Percentiles rank a stretch among this genome's conserved stretches.
Conservation (phyloP, 495 filamentous ascomycete species). For the Zalerion maritima region DNA sequence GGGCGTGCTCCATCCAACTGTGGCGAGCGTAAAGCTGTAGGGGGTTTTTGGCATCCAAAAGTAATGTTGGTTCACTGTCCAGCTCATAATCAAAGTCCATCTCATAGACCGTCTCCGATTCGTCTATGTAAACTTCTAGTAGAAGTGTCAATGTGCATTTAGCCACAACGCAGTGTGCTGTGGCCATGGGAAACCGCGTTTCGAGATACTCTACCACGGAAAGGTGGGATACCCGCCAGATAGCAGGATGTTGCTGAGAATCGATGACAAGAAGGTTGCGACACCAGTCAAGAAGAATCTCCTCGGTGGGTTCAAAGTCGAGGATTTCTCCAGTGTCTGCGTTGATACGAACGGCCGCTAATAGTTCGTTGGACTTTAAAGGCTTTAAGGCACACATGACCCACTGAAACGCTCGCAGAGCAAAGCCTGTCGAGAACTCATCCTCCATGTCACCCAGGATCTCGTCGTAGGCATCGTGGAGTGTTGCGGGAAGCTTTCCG, state of each 20-base stretch:
- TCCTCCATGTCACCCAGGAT: constrained; percentile 13
- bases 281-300: constrained; percentile 6
- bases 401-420: constrained; percentile 20
- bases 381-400: constrained; percentile 15
- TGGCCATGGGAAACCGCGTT: constrained; percentile 1
- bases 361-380: constrained; percentile 8
- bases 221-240: constrained; percentile 12
- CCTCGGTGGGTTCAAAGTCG: constrained; percentile 3
- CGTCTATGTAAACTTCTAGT: constrained; percentile 1
- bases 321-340: constrained; percentile 1
- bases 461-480: constrained; percentile 21
- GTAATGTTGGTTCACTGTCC: background rate
- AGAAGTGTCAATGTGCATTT: constrained; percentile 6
- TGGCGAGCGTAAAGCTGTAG: constrained; percentile 14
- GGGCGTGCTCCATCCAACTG: constrained; percentile 15
- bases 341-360: constrained; percentile 6
- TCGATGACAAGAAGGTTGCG: constrained; percentile 9
- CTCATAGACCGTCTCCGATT: background rate
- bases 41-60: constrained; percentile 3
- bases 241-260: constrained; percentile 1
- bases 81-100: background rate
- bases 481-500: constrained; percentile 16
- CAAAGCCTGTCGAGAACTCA: constrained; percentile 7
- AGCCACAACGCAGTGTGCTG: constrained; percentile 7
- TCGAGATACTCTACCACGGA: constrained; percentile 13